Percentiles rank a stretch among this genome's conserved stretches.
Evolutionary conservation across 495 filamentous ascomycete species (phyloP).

Genomic region (Aspergillus sclerotioniger): DNA sequence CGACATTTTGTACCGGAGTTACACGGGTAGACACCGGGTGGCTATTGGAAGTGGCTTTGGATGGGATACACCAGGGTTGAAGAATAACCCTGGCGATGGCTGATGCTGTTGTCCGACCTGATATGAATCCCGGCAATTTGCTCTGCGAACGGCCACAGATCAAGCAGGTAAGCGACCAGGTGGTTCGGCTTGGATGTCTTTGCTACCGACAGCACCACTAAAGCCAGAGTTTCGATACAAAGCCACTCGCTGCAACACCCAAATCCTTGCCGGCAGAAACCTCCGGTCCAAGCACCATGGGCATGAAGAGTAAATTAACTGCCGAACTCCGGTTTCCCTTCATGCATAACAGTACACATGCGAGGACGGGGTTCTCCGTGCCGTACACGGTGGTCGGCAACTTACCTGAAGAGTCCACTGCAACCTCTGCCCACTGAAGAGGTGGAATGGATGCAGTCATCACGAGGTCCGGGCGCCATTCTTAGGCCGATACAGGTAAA

Average conservation of each 20-base stretch:
- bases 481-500: background rate
- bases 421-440: background rate
- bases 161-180: background rate
- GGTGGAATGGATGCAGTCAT: background rate
- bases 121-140: background rate
- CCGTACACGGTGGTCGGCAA: background rate
- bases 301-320: background rate
- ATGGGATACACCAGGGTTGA: background rate
- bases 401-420: background rate
- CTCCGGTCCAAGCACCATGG: background rate
- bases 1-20: background rate
- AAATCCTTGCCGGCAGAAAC: background rate
- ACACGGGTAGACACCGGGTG: background rate
- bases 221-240: too few species aligned
- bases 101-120: background rate
- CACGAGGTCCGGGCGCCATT: conserved; percentile 3
- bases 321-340: background rate
- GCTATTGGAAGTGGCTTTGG: background rate
- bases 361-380: background rate
- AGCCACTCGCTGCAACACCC: background rate
- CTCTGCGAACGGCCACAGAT: background rate
- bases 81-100: background rate
- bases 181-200: background rate
- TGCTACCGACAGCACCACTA: too few species aligned
- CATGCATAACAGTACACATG: background rate